Evolutionary conservation across 108 stramenopile genomes (phyloP), one percentile per base, ranked within the genome.

Genomic region (Skeletonema costatum): DNA sequence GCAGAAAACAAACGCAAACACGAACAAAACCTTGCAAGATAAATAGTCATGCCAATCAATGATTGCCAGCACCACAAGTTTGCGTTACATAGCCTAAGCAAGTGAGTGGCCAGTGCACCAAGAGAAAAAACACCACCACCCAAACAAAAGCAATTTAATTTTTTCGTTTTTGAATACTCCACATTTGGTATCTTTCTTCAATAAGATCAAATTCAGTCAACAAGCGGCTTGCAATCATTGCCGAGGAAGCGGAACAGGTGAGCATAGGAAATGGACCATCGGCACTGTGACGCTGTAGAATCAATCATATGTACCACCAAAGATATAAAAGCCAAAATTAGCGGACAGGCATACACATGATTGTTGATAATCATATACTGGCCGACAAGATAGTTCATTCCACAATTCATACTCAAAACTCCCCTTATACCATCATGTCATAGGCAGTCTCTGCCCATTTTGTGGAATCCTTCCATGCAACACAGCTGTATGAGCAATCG

Each of bases 81-180:
- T 70, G 62, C 58, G 70, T 77, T 11, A 77, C 76, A 44, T 70
- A 70, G 33, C n/a, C 76, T 77, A 39, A 77, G 14, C 76, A 77
- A 66, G n/a, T 64, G 31, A 1, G 76, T 41, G 3, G 62, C 62
- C 32, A 77, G 35, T 36, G 76, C 68, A 19, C 76, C 76, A n/a
- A 77, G 10, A 30, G 62, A n/a, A n/a, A 41, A 38, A 48, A 77
- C 9, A 77, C 14, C 25, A 77, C 76, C n/a, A 77, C 30, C 64
- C n/a, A n/a, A n/a, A n/a, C n/a, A n/a, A 59, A 31, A 5, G 68
- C 69, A 3, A 59, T 48, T 46, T 77, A n/a, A 69, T n/a, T 29
- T 48, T 38, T 44, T 70, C 10, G 29, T 58, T 33, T 30, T 46
- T 59, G 35, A n/a, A 5, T 35, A n/a, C 31, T 1, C 7, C 53